phyloP scores from a whole-genome alignment of 192 early-diverging fungal species.

The Fimicolochytrium jonesii region DNA sequence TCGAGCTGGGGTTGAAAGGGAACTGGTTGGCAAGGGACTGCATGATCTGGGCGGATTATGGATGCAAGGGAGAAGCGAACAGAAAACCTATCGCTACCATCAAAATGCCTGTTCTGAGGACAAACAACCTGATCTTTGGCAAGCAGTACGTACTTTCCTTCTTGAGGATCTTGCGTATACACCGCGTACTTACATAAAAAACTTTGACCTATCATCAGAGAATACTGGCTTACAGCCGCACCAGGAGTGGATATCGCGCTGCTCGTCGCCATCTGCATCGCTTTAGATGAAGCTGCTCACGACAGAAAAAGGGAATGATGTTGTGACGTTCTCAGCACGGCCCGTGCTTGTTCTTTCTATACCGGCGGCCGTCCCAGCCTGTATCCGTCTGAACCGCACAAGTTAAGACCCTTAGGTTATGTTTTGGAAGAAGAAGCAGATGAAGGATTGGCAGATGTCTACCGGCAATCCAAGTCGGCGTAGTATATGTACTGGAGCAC shows the following conservation, averaged over 20 bases:
- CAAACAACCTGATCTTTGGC: neutral
- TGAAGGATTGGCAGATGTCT: neutral
- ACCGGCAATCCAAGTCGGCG: too few relatives aligned
- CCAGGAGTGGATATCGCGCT: conserved; percentile 9
- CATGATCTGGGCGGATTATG: conserved; percentile 3
- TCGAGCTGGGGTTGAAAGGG: conserved; percentile 9
- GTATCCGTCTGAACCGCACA: too few relatives aligned
- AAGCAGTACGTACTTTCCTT: conserved; percentile 1
- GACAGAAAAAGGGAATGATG: too few relatives aligned
- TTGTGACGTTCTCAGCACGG: too few relatives aligned
- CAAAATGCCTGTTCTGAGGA: too few relatives aligned
- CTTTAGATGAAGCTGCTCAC: neutral
- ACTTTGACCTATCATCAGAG: too few relatives aligned
- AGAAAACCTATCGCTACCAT: neutral
- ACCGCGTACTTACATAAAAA: too few relatives aligned
- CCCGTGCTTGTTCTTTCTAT: too few relatives aligned
- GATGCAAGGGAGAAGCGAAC: conserved; percentile 2
- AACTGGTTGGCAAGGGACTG: conserved; percentile 10
- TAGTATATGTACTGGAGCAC: too few relatives aligned
- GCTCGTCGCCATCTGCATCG: conserved; percentile 9
- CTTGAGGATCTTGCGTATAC: too few relatives aligned
- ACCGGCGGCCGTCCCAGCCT: too few relatives aligned
- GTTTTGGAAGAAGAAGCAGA: neutral
- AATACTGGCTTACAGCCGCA: neutral
- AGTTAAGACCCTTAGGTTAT: too few relatives aligned